Evolutionary conservation across 148 eudicot genomes (phyloP), one percentile per base, ranked within the genome.

Genomic region (Nepenthes gracilis): DNA sequence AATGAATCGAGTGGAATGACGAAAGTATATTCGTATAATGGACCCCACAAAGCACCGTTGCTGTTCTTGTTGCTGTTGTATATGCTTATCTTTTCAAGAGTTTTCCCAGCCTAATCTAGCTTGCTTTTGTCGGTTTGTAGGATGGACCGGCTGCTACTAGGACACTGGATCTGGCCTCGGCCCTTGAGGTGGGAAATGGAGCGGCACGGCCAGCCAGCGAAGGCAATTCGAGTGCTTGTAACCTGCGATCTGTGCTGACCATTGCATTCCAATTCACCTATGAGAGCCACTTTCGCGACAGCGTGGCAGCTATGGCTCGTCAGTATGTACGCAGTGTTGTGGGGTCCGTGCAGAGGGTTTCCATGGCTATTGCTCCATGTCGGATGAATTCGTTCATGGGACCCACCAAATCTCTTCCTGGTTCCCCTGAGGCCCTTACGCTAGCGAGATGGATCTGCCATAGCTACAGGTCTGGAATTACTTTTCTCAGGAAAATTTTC

Each of bases 231-330:
- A 67, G 48, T 36, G 53, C 33, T 64, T 71, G 69, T 43, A 83
- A 62, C 58, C 73, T 51, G 52, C 64, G 84, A 60, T 80, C 84
- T 1, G 78, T 83, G 54, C 58, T 83, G 66, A 83, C 81, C 23
- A 83, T 83, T 34, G 87, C 87, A 8, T 83, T 83, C 64, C 87
- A 83, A 70, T 83, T 83, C 63, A 72, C 80, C 57, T 79, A 79
- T 65, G 84, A 74, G 69, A 79, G 59, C 62, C 76, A 80, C 74
- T 77, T 74, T 58, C 70, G 62, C 8, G 81, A 80, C 36, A 70
- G 61, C 55, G 84, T 83, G 33, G 84, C 80, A 57, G 71, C 76
- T 33, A 83, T 83, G 87, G 87, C 87, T 54, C 84, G 87, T 47
- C 84, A 80, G 62, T 80, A 83, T 13, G 80, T 83, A 23, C 80